Conservation (phyloP, 306 rosid genomes). For the Ormosia emarginata region DNA sequence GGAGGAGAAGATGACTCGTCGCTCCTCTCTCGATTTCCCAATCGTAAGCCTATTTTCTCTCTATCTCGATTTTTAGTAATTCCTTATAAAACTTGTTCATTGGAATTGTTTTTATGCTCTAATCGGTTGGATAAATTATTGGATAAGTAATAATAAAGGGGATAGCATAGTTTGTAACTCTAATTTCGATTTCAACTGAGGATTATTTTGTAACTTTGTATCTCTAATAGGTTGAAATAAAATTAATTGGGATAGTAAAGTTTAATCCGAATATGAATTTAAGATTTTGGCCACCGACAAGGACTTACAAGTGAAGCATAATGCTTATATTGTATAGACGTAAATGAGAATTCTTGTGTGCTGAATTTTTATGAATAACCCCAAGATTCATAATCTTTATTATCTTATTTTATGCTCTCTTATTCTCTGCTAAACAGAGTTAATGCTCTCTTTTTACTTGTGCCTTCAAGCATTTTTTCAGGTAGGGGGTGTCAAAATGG, state of each 20-base stretch:
- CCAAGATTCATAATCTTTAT: not conserved
- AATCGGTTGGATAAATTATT: no score
- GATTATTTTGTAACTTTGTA: no score
- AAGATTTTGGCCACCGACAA: not conserved
- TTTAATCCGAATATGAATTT: not conserved
- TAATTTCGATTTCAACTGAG: not conserved
- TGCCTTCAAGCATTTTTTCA: not conserved
- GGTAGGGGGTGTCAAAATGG: no score
- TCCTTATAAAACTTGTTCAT: not conserved
- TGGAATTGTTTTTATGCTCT: not conserved
- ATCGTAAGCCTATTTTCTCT: slow-evolving; percentile 32
- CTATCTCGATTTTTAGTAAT: not conserved
- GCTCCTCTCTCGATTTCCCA: slow-evolving; percentile 83
- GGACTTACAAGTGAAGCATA: not conserved
- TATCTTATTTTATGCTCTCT: no score
- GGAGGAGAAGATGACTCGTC: slow-evolving; percentile 77
- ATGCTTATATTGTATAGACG: not conserved
- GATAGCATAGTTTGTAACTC: not conserved
- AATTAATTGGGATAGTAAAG: not conserved
- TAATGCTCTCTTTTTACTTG: not conserved
- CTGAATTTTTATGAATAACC: not conserved
- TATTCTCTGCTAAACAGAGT: not conserved
- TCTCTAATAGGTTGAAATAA: not conserved
- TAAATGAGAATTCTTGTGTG: not conserved
- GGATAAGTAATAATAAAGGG: not conserved